Evolutionary conservation across 345 rosid genomes (phyloP), one percentile per base, ranked within the genome.

Genomic region (Salix exigua): DNA sequence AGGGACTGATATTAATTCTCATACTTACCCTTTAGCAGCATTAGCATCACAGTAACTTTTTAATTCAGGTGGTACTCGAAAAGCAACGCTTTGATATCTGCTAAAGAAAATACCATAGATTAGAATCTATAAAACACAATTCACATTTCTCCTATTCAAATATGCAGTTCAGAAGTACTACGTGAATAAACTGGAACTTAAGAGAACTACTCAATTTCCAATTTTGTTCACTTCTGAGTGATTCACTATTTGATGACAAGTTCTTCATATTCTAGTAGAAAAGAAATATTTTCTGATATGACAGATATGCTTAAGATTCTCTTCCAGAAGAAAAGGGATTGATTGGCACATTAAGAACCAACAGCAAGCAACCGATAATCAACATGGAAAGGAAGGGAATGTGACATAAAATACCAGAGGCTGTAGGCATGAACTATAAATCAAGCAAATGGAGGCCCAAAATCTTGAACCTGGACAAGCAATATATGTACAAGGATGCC

Each of bases 31-130:
- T 44, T 83, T 84, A 74, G 83, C 81, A 60, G 84, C 75, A 51
- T 81, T 77, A 69, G 89, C 83, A 78, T 88, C 94, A 74, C 85
- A 82, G 78, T 84, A 88, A 80, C 89, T 86, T 82, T 90, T 82
- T 77, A 95, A 80, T 69, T 81, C 81, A 67, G 90, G 94, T 60
- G 97, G 97, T 37, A 91, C 90, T 85, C 98, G 93, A 82, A 93
- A 95, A 78, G 89, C 98, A 71, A 89, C 86, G 79, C 97, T 90
- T 82, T 95, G 99, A 82, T 86, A 93, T 82, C 98, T 95, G 93
- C 19, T 40, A 82, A 78, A 50, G 55, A 28, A 78, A 79, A 65
- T 44, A 75, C 8, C 18, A 70, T 19, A 42, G 30, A 53, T 73
- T 66, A 80, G 73, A 65, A 69, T 74, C 19, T 75, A 50, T 13